Base-by-base conservation (phyloP, 495 filamentous ascomycete species). In the Opeltia flavorubescens region DNA sequence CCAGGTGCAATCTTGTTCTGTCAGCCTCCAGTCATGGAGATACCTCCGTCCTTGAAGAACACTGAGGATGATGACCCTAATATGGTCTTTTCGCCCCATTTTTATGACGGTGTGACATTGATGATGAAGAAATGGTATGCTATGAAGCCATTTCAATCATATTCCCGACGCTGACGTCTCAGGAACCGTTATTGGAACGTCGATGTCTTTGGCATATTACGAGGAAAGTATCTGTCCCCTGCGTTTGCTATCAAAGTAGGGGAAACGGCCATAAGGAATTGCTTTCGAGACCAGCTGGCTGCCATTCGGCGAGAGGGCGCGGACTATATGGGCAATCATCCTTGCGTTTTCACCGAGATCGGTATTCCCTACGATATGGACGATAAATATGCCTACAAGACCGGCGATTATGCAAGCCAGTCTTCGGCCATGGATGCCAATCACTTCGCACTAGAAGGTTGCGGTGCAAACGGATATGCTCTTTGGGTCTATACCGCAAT, bases 291-390 rank as follows among this genome's bases (percentile, higher is more conserved):
- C 53, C 91, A 98, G 54, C 76, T 96, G n/a, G 76, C 80, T 15
- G 83, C 83, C 12, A 86, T 98, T 29, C 74, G 78, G 43, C 71
- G 93, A 48, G 91, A 98, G 63, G 94, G 93, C n/a, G 62, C 80
- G 15, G 81, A 89, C 28, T 80, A 89, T 45, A 86, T 95, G 74
- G 91, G 91, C 13, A 75, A 81, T 28, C 91, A 93, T 53, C 91
- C 91, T 1, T 82, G 89, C 53, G 66, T 98, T 9, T 83, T 94
- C 59, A 93, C 85, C 1, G 91, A 99, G 56, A 95, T 95, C 54
- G 91, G 91, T 21, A 95, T 96, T 50, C 91, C 91, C 0, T 99
- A 95, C 58, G 93, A 99, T 61, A 99, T 99, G 91, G 89, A 99
- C 56, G 77, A 93, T 47, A 84, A 94, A 62, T 65, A 87, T 52